These are phyloP conservation scores for Prosopis cineraria DNA, from an alignment of 306 rosid genomes.

Conservation along the genomic window DNA sequence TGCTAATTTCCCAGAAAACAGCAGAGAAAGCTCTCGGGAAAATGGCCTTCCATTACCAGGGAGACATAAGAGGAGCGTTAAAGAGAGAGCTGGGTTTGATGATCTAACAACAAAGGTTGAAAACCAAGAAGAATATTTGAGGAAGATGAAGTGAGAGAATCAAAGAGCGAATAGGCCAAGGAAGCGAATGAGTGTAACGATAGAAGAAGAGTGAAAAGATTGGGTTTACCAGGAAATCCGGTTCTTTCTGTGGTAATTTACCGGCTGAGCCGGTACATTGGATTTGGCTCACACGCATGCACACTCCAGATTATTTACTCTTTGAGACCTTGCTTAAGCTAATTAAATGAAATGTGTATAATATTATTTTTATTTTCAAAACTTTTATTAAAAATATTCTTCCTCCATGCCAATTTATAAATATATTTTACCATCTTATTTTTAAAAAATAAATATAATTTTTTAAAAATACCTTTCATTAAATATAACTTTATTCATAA, in stretches of 20 bases:
- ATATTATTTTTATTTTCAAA: background rate
- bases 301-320: no score
- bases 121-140: slow-evolving; percentile 1
- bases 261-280: slow-evolving; percentile 34
- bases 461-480: no score
- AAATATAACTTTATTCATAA: no score
- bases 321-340: background rate
- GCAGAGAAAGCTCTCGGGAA: slow-evolving; percentile 34
- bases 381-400: no score
- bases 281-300: background rate
- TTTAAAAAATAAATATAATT: no score
- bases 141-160: slow-evolving; percentile 29
- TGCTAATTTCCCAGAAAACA: slow-evolving; percentile 41
- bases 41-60: slow-evolving; percentile 23
- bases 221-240: slow-evolving; percentile 46
- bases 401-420: no score
- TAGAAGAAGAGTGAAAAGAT: slow-evolving; percentile 16
- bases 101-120: slow-evolving; percentile 28
- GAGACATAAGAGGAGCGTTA: slow-evolving; percentile 21
- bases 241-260: slow-evolving; percentile 23
- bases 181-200: slow-evolving; percentile 23
- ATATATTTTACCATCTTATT: no score
- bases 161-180: slow-evolving; percentile 23
- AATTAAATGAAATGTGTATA: background rate
- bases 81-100: slow-evolving; percentile 18